phyloP scores from a whole-genome alignment of 495 filamentous ascomycete genomes.

The Penicillium fimorum region DNA sequence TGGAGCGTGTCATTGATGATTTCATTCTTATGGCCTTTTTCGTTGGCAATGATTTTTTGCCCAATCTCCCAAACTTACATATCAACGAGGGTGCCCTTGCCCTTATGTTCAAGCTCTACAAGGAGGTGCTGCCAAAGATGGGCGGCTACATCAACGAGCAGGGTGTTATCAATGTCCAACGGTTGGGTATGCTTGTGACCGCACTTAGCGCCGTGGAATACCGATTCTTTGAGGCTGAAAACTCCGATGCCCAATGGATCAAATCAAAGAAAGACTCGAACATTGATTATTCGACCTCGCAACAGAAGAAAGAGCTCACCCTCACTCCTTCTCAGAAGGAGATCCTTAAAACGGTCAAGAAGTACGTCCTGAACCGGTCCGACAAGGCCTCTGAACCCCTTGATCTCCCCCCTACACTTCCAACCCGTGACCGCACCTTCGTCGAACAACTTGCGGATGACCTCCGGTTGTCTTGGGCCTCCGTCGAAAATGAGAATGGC shows the following conservation, averaged over 20 bases:
- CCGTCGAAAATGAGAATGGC: constrained; percentile 72
- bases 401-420: constrained; percentile 70
- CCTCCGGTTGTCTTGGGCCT: constrained; percentile 78
- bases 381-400: constrained; percentile 50
- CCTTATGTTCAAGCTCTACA: constrained; percentile 97
- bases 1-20: constrained; percentile 97
- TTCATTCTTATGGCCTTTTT: constrained; percentile 99
- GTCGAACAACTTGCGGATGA: constrained; percentile 83
- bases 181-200: constrained; percentile 75
- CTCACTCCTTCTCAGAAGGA: constrained; percentile 79
- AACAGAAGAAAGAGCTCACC: constrained; percentile 61
- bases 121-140: constrained; percentile 79
- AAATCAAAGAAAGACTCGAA: constrained; percentile 63
- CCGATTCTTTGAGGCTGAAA: constrained; percentile 86
- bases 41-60: constrained; percentile 98
- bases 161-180: constrained; percentile 81
- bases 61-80: constrained; percentile 92
- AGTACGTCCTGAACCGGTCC: constrained; percentile 67
- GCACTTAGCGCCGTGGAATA: constrained; percentile 83
- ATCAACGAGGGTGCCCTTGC: constrained; percentile 97
- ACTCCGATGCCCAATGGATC: constrained; percentile 86
- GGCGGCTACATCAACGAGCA: constrained; percentile 96
- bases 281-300: constrained; percentile 54
- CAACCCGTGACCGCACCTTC: constrained; percentile 87
- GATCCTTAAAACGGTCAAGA: constrained; percentile 77